phyloP scores from a whole-genome alignment of 208 protist species.

The Polymyxa betae region DNA sequence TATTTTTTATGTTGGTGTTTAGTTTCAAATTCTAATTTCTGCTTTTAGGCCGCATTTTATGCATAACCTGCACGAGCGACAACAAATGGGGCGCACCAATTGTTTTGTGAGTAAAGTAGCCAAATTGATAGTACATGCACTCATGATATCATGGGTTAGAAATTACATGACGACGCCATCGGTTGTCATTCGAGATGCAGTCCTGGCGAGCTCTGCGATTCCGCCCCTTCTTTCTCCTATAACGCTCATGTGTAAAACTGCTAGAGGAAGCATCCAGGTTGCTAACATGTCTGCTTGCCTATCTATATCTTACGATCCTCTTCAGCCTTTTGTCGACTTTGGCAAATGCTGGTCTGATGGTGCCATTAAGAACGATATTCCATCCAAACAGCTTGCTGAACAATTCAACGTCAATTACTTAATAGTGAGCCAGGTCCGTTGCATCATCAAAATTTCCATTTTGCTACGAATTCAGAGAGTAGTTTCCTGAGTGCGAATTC shows the following conservation, averaged over 20 bases:
- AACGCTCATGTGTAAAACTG: neutral
- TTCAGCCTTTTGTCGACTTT: neutral
- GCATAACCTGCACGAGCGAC: neutral
- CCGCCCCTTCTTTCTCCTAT: neutral
- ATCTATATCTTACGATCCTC: neutral
- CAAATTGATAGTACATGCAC: too few relatives aligned
- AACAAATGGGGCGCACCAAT: neutral
- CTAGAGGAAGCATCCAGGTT: neutral
- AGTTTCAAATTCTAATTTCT: neutral
- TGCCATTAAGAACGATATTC: neutral
- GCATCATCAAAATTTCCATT: too few relatives aligned
- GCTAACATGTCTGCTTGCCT: neutral
- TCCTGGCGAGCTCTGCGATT: neutral
- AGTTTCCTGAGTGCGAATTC: too few relatives aligned
- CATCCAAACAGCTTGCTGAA: neutral
- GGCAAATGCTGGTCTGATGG: constrained; percentile 21
- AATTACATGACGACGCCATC: neutral
- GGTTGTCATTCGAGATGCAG: neutral
- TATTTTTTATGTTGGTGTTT: neutral
- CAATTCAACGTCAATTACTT: constrained; percentile 6
- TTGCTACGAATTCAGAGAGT: too few relatives aligned
- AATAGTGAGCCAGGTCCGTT: neutral
- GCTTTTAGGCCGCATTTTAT: neutral
- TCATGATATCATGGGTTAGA: neutral
- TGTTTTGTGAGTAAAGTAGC: neutral